A percentile compares a stretch with the other conserved stretches of the same genome.
Conservation (phyloP, 208 protist species). For the Crithidia fasciculata region DNA sequence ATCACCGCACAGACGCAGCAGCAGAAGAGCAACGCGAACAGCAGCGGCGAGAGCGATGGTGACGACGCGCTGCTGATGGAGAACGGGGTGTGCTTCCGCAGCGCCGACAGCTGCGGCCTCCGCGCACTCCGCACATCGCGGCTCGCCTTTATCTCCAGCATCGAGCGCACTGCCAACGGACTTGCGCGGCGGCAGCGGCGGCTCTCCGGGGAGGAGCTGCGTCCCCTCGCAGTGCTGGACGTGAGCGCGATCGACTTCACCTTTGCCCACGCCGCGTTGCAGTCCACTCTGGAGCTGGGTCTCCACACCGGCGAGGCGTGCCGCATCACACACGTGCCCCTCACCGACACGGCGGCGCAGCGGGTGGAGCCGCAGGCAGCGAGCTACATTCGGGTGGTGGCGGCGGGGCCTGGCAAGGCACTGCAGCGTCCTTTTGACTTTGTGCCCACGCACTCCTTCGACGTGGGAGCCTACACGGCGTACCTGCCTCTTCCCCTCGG, state of each 20-base stretch:
- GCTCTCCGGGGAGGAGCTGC: conserved; percentile 36
- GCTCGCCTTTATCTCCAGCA: conserved; percentile 63
- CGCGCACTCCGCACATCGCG: conserved; percentile 70
- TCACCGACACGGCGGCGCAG: conserved; percentile 47
- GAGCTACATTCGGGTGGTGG: conserved; percentile 52
- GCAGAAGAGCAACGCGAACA: neutral
- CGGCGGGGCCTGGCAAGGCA: conserved; percentile 26
- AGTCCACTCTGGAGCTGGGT: conserved; percentile 57
- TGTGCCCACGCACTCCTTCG: conserved; percentile 52
- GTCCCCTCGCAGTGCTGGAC: conserved; percentile 63
- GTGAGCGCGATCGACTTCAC: conserved; percentile 72
- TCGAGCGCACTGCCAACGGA: conserved; percentile 40
- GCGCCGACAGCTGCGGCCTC: conserved; percentile 47
- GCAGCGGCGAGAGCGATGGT: neutral
- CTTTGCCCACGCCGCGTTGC: conserved; percentile 66
- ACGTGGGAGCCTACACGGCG: conserved; percentile 65
- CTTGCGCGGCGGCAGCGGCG: conserved; percentile 36
- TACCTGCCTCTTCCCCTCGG: conserved; percentile 44
- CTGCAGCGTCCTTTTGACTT: conserved; percentile 45
- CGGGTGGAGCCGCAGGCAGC: conserved; percentile 39
- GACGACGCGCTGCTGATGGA: conserved; percentile 50
- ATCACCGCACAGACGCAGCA: neutral
- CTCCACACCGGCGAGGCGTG: conserved; percentile 54
- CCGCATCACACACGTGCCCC: conserved; percentile 65
- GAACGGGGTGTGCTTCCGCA: conserved; percentile 70